phyloP scores from a whole-genome alignment of 2,329 filamentous ascomycete genomes.

The Nemania serpens region DNA sequence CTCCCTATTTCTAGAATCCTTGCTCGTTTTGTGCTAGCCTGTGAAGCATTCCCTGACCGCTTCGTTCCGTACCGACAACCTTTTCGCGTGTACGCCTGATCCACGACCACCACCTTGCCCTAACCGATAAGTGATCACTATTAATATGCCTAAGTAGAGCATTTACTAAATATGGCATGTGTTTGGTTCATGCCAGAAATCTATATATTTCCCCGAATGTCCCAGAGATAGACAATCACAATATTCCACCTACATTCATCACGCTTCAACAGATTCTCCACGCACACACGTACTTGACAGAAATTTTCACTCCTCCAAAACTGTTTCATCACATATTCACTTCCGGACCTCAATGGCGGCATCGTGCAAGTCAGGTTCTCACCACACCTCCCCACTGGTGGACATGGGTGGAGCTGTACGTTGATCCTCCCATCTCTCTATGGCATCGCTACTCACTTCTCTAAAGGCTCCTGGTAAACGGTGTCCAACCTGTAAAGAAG shows the following conservation, averaged over 20 bases:
- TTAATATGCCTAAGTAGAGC: not conserved
- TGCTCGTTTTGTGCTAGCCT: conserved; percentile 6
- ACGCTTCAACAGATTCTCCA: not conserved
- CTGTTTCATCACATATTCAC: not conserved
- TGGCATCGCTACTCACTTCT: conserved; percentile 7
- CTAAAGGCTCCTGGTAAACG: conserved; percentile 33
- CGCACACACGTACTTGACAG: not conserved
- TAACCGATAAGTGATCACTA: conserved; percentile 2
- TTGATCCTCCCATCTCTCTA: not conserved
- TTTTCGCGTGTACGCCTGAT: conserved; percentile 16
- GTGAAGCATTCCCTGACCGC: conserved; percentile 13
- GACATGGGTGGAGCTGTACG: conserved; percentile 30
- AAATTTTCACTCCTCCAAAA: not conserved
- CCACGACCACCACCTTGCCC: conserved; percentile 1
- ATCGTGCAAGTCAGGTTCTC: conserved; percentile 16
- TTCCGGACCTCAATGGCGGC: conserved; percentile 20
- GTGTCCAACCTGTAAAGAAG: conserved; percentile 29
- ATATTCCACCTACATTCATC: too few species aligned
- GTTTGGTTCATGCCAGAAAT: not conserved
- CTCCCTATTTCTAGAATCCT: not conserved
- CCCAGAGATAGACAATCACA: not conserved
- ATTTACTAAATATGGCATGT: not conserved
- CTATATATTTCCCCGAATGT: conserved; percentile 15
- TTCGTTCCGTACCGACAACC: conserved; percentile 1
- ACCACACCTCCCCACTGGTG: conserved; percentile 14